Conservation (phyloP, 2,329 filamentous ascomycete species). For the Fusarium duplospermum region DNA sequence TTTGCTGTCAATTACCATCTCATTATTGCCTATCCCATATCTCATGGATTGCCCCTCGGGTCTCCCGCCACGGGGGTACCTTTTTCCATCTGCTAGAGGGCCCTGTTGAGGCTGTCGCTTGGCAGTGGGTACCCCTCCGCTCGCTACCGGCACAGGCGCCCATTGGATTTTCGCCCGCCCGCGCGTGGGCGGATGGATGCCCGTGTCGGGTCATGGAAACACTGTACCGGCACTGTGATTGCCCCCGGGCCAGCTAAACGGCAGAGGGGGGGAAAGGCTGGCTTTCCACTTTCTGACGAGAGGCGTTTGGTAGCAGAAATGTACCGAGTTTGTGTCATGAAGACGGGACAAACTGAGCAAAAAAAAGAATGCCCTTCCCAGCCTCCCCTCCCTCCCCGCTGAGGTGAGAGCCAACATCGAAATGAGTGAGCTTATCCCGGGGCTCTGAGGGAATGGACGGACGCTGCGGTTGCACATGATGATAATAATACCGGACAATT, state of each 20-base stretch:
- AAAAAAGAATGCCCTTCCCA: not conserved
- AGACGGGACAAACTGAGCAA: not conserved
- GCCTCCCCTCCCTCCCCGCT: not conserved
- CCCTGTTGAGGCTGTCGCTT: constrained; percentile 17
- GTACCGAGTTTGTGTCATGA: not conserved
- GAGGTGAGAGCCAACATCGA: constrained; percentile 18
- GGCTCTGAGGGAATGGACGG: not conserved
- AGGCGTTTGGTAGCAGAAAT: not conserved
- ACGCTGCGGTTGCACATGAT: not conserved
- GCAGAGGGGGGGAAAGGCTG: not conserved
- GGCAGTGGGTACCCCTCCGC: constrained; percentile 9
- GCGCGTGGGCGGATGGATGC: not conserved
- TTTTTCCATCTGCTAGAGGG: not conserved
- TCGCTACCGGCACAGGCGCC: constrained; percentile 28
- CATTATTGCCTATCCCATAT: not conserved
- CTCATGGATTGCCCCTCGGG: constrained; percentile 3
- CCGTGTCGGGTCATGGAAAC: constrained; percentile 16
- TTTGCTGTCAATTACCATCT: constrained; percentile 8
- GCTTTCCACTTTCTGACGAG: not conserved
- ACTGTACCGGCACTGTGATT: constrained; percentile 29
- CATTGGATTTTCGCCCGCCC: constrained; percentile 7
- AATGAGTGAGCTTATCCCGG: constrained; percentile 28
- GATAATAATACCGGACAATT: not conserved
- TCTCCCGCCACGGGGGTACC: constrained; percentile 10
- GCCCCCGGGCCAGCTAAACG: not conserved